Evolutionary conservation across 1,139 yeast genomes (phyloP), one percentile per base, ranked within the genome.

Genomic region (Debaryomyces singareniensis): DNA sequence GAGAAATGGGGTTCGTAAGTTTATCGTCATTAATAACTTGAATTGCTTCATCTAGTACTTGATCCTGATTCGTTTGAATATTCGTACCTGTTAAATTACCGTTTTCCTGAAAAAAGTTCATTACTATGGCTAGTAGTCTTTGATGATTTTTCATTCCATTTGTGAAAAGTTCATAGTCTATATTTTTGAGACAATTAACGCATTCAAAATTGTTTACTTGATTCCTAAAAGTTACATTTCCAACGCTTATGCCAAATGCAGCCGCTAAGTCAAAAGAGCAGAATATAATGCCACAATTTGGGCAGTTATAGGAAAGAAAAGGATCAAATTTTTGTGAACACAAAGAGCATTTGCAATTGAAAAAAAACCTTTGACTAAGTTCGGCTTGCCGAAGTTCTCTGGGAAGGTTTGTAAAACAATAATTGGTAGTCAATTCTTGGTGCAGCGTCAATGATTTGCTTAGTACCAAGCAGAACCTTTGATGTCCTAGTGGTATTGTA

Each of bases 321-420:
- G 30, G 32, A 32, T 54, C 57, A 25, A 32, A 25, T n/a, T 29
- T 30, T 12, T 34, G 22, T n/a, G 15, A 24, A 29, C 70, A 64
- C 15, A 41, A 29, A 5, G 26, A 13, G 37, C 71, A 64, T n/a
- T 39, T 29, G 36, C 70, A 64, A 3, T 40, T 30, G 31, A 64
- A 64, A 32, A 45, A 55, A 35, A 51, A 63, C 18, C 55, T 43
- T 4, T 30, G 28, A 15, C 26, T 20, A 22, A 61, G 35, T 7
- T 41, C 40, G 4, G 26, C 16, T 21, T 40, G 34, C 29, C 66
- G 40, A 20, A 52, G 16, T 14, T 32, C 43, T 16, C 29, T 44
- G 1, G 68, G 67, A 10, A 43, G 15, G 13, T 38, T 34, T 4
- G 43, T 37, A n/a, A 44, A 38, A 26, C 53, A 42, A 33, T 64